Evolutionary conservation across 768 basidiomycete species (phyloP).

Genomic region (Pleurotus citrinopileatus): DNA sequence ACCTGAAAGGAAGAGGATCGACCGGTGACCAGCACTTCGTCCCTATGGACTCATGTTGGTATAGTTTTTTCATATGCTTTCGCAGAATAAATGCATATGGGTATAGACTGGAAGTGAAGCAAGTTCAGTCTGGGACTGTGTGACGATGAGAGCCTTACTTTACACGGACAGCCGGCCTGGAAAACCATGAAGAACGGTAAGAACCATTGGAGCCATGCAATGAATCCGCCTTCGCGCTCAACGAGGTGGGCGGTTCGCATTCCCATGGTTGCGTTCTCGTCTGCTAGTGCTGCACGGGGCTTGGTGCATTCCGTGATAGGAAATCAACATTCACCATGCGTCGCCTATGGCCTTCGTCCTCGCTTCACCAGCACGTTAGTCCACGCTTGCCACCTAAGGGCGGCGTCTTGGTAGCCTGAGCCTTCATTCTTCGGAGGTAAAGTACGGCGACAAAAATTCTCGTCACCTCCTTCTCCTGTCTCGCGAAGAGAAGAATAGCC

Average conservation of each 20-base stretch:
- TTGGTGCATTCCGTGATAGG: conserved; percentile 5
- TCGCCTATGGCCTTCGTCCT: background rate
- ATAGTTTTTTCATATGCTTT: conserved; percentile 1
- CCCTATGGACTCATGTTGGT: background rate
- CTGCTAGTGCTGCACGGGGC: conserved; percentile 6
- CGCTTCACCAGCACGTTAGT: background rate
- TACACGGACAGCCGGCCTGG: background rate
- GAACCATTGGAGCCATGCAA: background rate
- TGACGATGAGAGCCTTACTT: background rate
- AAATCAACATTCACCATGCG: conserved; percentile 7
- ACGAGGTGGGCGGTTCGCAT: background rate
- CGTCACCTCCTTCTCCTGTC: background rate
- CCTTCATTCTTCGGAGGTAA: background rate
- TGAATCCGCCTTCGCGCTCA: background rate
- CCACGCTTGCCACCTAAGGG: conserved; percentile 7
- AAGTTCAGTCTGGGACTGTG: background rate
- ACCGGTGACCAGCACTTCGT: background rate
- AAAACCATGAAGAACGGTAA: background rate
- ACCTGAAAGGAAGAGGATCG: background rate
- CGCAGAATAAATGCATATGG: background rate
- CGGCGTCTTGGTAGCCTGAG: conserved; percentile 1
- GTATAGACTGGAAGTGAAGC: no score
- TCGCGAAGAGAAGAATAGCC: background rate
- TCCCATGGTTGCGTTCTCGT: conserved; percentile 2
- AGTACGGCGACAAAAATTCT: background rate